phyloP scores from a whole-genome alignment of 805 yeast genomes.

The Candida ponderosae region DNA sequence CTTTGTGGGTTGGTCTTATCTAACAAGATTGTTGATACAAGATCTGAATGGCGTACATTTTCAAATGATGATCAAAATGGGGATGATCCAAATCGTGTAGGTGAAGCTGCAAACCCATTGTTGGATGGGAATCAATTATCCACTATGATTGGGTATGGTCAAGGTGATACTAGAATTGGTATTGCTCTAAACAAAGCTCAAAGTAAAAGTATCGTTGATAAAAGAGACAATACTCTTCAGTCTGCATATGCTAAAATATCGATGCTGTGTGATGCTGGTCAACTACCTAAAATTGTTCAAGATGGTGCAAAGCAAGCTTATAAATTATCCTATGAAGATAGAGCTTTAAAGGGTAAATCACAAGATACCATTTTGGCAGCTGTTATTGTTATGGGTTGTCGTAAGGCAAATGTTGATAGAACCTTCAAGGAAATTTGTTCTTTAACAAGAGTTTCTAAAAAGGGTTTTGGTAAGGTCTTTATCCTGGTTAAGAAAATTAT shows the following conservation, averaged over 20 bases:
- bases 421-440: conserved; percentile 96
- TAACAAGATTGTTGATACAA: conserved; percentile 85
- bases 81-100: conserved; percentile 98
- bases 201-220: conserved; percentile 75
- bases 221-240: conserved; percentile 78
- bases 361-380: conserved; percentile 96
- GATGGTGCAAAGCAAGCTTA: conserved; percentile 97
- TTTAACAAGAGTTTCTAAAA: conserved; percentile 84
- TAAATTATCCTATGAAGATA: conserved; percentile 83
- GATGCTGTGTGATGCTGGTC: conserved; percentile 95
- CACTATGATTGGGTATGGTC: conserved; percentile 83
- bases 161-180: conserved; percentile 80
- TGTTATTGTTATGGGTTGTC: conserved; percentile 87
- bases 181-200: conserved; percentile 89
- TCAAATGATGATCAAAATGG: conserved; percentile 97
- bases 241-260: conserved; percentile 87
- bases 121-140: conserved; percentile 88
- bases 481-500: conserved; percentile 71
- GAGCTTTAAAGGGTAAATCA: conserved; percentile 79
- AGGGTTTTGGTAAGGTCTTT: conserved; percentile 89
- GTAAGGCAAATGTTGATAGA: conserved; percentile 90
- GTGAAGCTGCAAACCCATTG: conserved; percentile 91
- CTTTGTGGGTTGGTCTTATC: conserved; percentile 91
- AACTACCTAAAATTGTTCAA: conserved; percentile 88
- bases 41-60: conserved; percentile 98